phyloP scores from a whole-genome alignment of 176 grass and related monocot genomes.

The Musa acuminata region DNA sequence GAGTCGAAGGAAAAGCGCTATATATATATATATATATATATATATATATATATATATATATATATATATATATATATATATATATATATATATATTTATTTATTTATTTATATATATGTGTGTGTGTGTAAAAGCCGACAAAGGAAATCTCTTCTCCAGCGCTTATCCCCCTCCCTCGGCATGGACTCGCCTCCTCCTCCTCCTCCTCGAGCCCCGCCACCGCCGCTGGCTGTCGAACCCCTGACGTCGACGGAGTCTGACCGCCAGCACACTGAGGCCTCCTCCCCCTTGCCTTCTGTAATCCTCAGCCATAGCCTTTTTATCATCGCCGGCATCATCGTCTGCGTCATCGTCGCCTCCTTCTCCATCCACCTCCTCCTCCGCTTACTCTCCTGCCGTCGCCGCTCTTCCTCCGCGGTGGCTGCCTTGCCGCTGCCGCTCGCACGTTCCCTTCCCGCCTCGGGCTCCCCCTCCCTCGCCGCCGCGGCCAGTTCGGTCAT shows the following conservation, averaged over 20 bases:
- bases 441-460: conserved; percentile 5
- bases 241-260: not conserved
- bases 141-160: not conserved
- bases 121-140: not conserved
- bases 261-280: not conserved
- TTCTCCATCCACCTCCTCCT: conserved; percentile 11
- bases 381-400: conserved; percentile 4
- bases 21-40: no score
- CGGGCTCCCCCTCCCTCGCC: not conserved
- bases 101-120: no score
- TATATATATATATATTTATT: no score
- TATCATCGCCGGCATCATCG: conserved; percentile 18
- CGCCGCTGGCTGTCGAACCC: not conserved
- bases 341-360: conserved; percentile 5
- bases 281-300: not conserved
- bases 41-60: no score
- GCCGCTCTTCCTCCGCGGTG: conserved; percentile 6
- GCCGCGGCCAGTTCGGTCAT: conserved; percentile 16
- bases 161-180: not conserved
- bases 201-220: not conserved
- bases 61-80: no score
- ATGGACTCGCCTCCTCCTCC: not conserved
- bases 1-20: not conserved
- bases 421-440: conserved; percentile 33
- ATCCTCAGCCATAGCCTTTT: conserved; percentile 1